These are phyloP conservation scores for Themeda triandra DNA, from an alignment of 176 grass and related monocot genomes.

Conservation along the genomic window DNA sequence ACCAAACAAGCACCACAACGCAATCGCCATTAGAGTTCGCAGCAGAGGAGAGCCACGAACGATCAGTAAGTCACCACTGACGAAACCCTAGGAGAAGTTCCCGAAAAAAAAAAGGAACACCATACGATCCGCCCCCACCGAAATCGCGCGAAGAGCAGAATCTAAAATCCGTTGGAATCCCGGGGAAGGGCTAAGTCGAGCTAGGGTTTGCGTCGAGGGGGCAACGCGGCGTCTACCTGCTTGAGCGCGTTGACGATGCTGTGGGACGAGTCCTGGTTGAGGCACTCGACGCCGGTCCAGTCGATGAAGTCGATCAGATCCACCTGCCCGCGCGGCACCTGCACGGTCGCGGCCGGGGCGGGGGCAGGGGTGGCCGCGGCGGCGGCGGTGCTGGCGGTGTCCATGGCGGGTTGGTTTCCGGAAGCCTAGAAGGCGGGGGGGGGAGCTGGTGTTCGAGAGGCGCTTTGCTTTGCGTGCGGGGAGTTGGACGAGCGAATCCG, in stretches of 20 bases:
- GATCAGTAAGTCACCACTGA: neutral
- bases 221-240: conserved; percentile 39
- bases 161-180: neutral
- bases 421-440: conserved; percentile 22
- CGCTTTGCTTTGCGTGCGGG: neutral
- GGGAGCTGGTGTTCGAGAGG: neutral
- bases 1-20: neutral
- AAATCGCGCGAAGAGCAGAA: neutral
- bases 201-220: neutral
- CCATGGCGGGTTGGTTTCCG: conserved; percentile 27
- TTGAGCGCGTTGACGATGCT: conserved; percentile 72
- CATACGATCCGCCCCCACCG: neutral
- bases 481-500: neutral
- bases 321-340: conserved; percentile 63
- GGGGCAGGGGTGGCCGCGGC: neutral
- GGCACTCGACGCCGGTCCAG: conserved; percentile 97
- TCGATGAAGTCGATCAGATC: conserved; percentile 98
- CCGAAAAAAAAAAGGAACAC: neutral
- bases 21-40: neutral
- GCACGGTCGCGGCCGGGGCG: neutral
- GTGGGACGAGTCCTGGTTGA: conserved; percentile 82
- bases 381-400: conserved; percentile 14
- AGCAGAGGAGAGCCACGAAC: neutral
- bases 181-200: neutral
- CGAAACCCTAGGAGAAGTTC: conserved; percentile 26